These are phyloP conservation scores for barrel medic (Medicago truncatula) DNA, from an alignment of 306 rosid genomes.

Conservation along the genomic window DNA sequence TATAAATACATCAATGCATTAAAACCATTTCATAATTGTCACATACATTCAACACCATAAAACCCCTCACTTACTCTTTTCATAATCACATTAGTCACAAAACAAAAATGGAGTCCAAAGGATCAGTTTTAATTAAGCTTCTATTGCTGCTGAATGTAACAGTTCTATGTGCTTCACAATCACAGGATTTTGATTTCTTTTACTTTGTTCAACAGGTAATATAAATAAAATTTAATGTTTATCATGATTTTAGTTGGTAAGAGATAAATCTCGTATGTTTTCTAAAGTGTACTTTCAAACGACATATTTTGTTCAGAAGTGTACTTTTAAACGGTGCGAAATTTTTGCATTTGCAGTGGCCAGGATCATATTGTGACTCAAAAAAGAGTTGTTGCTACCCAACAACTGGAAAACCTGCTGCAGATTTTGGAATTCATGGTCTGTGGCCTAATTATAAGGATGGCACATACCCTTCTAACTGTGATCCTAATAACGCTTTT, in stretches of 20 bases:
- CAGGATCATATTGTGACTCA: slow-evolving; percentile 84
- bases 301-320: no score
- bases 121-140: slow-evolving; percentile 48
- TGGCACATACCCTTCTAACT: slow-evolving; percentile 77
- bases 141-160: slow-evolving; percentile 52
- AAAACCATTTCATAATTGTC: slow-evolving; percentile 7
- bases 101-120: slow-evolving; percentile 44
- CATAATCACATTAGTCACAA: background rate
- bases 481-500: slow-evolving; percentile 64
- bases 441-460: slow-evolving; percentile 78
- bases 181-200: slow-evolving; percentile 78
- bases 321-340: background rate
- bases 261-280: no score
- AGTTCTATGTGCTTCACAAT: slow-evolving; percentile 51
- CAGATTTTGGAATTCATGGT: slow-evolving; percentile 84
- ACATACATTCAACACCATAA: background rate
- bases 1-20: slow-evolving; percentile 41
- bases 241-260: background rate
- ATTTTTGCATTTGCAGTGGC: slow-evolving; percentile 67
- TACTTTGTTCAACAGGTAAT: slow-evolving; percentile 85
- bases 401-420: slow-evolving; percentile 67
- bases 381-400: slow-evolving; percentile 80
- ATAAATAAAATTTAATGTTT: background rate
- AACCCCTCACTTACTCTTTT: background rate
- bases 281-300: background rate